Evolutionary conservation across 2,329 filamentous ascomycete species (phyloP), one percentile per base, ranked within the genome.

Genomic region (Aureobasidium sp.): DNA sequence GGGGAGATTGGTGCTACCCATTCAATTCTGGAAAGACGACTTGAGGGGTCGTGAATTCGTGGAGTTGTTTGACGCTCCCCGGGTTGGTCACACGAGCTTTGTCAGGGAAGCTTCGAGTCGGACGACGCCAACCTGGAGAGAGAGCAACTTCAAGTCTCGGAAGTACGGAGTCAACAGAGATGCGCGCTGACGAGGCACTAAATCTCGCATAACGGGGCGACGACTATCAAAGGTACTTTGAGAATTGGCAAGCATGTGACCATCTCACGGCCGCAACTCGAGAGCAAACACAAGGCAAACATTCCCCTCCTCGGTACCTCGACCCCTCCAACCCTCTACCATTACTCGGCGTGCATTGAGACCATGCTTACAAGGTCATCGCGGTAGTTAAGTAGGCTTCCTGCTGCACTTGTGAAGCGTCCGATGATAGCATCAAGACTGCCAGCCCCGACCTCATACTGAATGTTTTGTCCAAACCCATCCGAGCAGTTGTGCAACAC

Each of bases 131-230:
- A 49, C 45, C 44, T 60, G 45, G 36, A 60, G 36, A 41, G 36
- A 60, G 36, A 41, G 36, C 36, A 51, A 39, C 57, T 25, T 22
- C 39, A 42, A 42, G n/a, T 22, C 17, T 27, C 57, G 57, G 57
- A 22, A 60, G 44, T 49, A 59, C 56, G 56, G 56, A 59, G 22
- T 59, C 44, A 41, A 59, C 20, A 34, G 45, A 34, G 45, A 60
- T 42, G 57, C 39, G 57, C 57, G 57, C 44, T 60, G 45, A 51
- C 57, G 57, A 60, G 57, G 44, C 34, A 60, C 25, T 49, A 60
- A 60, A 51, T 60, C 31, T 58, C 55, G 55, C 55, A 58, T 58
- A 58, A 58, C 55, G 55, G 55, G 55, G 37, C 29, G 29, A 29
- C 14, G 31, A 48, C 55, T 47, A 58, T 48, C 55, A 44, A 57